A percentile compares a stretch with the other conserved stretches of the same genome.
These are phyloP conservation scores for Catharanthus roseus DNA, from an alignment of 257 asterid genomes.

Conservation along the genomic window DNA sequence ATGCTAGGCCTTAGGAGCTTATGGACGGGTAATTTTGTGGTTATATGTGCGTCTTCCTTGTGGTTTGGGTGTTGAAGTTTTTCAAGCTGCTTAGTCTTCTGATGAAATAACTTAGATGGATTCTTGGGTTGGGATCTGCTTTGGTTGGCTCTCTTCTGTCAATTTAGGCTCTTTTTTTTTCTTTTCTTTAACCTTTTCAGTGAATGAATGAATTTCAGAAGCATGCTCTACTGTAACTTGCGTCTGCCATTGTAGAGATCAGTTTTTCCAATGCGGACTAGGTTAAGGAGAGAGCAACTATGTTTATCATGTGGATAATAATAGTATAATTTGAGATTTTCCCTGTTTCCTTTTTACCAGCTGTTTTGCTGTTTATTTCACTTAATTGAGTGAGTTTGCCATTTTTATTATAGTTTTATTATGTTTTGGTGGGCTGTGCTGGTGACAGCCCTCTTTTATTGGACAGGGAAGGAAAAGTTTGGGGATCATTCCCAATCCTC, in stretches of 20 bases:
- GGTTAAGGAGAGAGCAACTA: not conserved
- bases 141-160: not conserved
- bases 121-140: not conserved
- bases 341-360: not conserved
- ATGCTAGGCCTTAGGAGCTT: constrained; percentile 1
- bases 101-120: no score
- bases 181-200: not conserved
- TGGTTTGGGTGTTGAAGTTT: constrained; percentile 1
- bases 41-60: not conserved
- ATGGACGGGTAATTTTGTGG: constrained; percentile 5
- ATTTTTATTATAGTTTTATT: no score
- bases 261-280: not conserved
- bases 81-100: not conserved
- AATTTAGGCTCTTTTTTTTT: not conserved
- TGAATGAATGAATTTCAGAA: not conserved
- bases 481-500: no score
- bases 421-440: no score
- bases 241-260: constrained; percentile 6
- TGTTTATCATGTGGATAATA: not conserved
- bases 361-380: not conserved
- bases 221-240: constrained; percentile 6
- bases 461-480: no score
- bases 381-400: no score
- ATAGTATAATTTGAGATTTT: not conserved
- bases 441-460: no score